Percentiles rank a stretch among this genome's conserved stretches.
Evolutionary conservation across 176 grass and related monocot genomes (phyloP).

Genomic region (Saccharum spontaneum): DNA sequence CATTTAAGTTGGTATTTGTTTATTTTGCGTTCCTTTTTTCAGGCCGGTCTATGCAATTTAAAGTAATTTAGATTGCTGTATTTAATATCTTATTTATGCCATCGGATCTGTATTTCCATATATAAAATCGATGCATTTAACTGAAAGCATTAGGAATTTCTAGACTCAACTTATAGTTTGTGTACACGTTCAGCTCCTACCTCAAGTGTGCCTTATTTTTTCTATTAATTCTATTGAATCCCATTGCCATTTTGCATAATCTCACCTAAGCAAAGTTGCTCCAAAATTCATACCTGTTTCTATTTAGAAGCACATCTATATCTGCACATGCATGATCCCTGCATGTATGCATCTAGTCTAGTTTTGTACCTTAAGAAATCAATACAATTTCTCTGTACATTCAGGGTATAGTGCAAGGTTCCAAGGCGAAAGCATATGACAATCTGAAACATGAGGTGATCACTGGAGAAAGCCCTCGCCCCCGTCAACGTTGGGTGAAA

Average conservation of each 20-base stretch:
- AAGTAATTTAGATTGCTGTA: background rate
- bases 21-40: background rate
- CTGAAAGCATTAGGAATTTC: background rate
- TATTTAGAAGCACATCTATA: background rate
- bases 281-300: background rate
- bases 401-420: background rate
- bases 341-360: background rate
- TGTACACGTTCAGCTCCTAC: background rate
- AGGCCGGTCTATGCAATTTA: background rate
- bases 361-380: background rate
- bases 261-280: background rate
- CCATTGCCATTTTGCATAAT: background rate
- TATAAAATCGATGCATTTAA: background rate
- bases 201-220: background rate
- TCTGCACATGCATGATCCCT: background rate
- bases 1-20: background rate
- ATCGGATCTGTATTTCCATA: background rate
- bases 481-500: conserved; percentile 11
- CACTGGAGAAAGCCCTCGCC: background rate
- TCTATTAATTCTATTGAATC: background rate
- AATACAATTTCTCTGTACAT: background rate
- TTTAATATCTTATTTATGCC: background rate
- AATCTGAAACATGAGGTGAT: background rate
- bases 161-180: background rate
- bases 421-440: background rate